A percentile compares a stretch with the other conserved stretches of the same genome.
These are phyloP conservation scores for Climacium dendroides DNA, from an alignment of 225 moss, liverwort and hornwort species.

Conservation along the genomic window DNA sequence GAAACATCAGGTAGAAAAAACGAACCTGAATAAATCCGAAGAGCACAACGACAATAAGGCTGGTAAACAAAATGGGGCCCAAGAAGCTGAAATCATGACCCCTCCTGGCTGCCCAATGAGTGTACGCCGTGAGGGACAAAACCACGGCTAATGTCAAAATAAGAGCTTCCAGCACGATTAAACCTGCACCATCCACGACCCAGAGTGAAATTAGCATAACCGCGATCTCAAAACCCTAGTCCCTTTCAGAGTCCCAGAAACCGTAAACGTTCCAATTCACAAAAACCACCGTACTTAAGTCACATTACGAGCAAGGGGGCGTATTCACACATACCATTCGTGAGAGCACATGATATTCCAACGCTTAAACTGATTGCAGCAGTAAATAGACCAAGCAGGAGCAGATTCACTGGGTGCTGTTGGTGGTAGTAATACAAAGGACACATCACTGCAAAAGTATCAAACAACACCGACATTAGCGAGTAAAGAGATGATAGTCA, in stretches of 20 bases:
- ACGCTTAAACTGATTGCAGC: constrained; percentile 69
- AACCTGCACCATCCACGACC: constrained; percentile 12
- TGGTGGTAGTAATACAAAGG: constrained; percentile 82
- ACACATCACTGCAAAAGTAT: constrained; percentile 59
- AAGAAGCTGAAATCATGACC: constrained; percentile 85
- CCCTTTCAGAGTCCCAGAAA: not conserved
- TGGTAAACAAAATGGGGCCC: constrained; percentile 69
- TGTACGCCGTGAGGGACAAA: constrained; percentile 64
- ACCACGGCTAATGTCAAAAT: constrained; percentile 68
- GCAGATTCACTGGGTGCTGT: constrained; percentile 77
- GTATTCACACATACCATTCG: constrained; percentile 26
- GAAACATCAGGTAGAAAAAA: not conserved
- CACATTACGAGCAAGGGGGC: not conserved
- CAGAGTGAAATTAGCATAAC: not conserved
- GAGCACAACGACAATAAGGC: constrained; percentile 47
- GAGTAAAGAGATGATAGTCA: not conserved
- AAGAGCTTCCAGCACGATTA: constrained; percentile 75
- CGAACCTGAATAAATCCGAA: constrained; percentile 81
- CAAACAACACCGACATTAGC: not conserved
- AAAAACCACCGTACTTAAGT: not conserved
- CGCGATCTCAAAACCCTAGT: not conserved
- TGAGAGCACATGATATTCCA: constrained; percentile 76
- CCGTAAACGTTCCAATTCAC: not conserved
- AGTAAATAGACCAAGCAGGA: constrained; percentile 72
- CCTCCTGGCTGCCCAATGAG: constrained; percentile 71